These are phyloP conservation scores for Yarrowia divulgata DNA, from an alignment of 805 yeast genomes.

Conservation along the genomic window DNA sequence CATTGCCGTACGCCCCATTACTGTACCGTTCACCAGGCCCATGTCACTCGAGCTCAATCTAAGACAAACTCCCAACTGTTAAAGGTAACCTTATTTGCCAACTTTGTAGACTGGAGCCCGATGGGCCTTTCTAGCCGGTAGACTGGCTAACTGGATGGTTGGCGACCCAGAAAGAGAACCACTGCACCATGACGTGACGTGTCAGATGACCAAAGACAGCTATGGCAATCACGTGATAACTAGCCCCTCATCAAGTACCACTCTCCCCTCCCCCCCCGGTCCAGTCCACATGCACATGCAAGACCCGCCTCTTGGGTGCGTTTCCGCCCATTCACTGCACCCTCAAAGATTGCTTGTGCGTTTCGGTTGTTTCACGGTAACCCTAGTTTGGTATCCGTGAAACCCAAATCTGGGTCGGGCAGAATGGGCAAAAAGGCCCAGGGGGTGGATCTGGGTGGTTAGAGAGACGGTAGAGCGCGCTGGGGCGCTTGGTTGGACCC, in stretches of 20 bases:
- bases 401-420: constrained; percentile 12
- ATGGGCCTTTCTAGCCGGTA: constrained; percentile 6
- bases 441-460: not conserved
- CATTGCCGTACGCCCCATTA: no score
- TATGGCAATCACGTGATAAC: no score
- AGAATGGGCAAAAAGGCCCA: constrained; percentile 15
- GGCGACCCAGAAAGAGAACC: no score
- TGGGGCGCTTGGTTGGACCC: not conserved
- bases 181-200: not conserved
- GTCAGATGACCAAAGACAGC: not conserved
- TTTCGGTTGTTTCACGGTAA: constrained; percentile 37
- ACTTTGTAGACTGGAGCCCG: constrained; percentile 13
- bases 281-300: constrained; percentile 17
- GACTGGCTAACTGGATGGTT: not conserved
- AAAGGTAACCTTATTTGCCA: constrained; percentile 14
- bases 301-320: constrained; percentile 4
- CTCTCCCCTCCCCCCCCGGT: not conserved
- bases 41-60: constrained; percentile 35
- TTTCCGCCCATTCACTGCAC: constrained; percentile 30
- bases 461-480: no score
- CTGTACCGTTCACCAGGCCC: not conserved
- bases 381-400: constrained; percentile 32
- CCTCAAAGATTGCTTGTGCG: constrained; percentile 28
- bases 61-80: constrained; percentile 33
- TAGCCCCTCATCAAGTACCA: no score